Conservation (phyloP, 306 rosid genomes). For the Arachis hypogaea region DNA sequence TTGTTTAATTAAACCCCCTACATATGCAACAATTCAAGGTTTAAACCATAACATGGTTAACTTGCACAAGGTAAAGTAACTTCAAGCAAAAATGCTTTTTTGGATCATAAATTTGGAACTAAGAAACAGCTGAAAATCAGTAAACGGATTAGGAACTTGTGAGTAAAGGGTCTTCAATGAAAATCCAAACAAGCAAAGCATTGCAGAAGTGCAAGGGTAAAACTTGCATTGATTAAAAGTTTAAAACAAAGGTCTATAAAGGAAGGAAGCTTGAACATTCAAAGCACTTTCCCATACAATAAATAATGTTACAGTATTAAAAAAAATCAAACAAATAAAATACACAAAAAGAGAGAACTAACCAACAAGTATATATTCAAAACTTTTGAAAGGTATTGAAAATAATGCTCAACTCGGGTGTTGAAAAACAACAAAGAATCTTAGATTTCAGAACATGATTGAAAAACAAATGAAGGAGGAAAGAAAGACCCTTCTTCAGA, state of each 20-base stretch:
- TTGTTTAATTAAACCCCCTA: too few relatives aligned
- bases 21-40: too few relatives aligned
- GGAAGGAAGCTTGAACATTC: background rate
- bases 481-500: background rate
- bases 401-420: too few relatives aligned
- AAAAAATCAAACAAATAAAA: background rate
- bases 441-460: background rate
- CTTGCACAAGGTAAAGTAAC: conserved; percentile 39
- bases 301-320: background rate
- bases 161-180: too few relatives aligned
- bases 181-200: too few relatives aligned
- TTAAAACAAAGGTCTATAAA: too few relatives aligned
- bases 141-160: conserved; percentile 31
- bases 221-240: too few relatives aligned
- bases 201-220: too few relatives aligned
- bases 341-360: too few relatives aligned
- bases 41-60: conserved; percentile 31
- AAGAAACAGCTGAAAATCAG: conserved; percentile 29
- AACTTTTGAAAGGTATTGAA: too few relatives aligned
- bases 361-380: too few relatives aligned
- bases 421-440: too few relatives aligned
- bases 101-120: conserved; percentile 25
- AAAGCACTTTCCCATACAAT: conserved; percentile 6
- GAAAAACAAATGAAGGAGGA: background rate
- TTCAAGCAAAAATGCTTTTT: conserved; percentile 34